These are phyloP conservation scores for Paramecium primaurelia DNA, from an alignment of 73 alveolate genomes.

Conservation along the genomic window DNA sequence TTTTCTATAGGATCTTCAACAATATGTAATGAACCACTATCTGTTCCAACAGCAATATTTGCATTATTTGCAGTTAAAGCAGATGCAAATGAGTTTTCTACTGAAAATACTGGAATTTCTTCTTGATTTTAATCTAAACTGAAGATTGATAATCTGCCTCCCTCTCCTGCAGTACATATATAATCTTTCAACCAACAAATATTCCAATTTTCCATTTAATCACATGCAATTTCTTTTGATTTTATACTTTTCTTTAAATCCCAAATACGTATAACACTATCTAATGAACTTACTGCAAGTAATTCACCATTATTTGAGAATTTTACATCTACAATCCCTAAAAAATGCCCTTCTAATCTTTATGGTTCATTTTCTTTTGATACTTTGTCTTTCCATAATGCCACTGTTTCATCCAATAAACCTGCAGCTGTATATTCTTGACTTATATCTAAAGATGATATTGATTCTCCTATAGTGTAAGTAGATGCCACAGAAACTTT, in stretches of 20 bases:
- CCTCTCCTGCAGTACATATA: slow-evolving; percentile 59
- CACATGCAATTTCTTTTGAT: slow-evolving; percentile 37
- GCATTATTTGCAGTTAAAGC: slow-evolving; percentile 40
- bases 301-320: slow-evolving; percentile 21
- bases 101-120: slow-evolving; percentile 18
- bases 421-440: slow-evolving; percentile 59
- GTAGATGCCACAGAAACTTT: slow-evolving; percentile 23
- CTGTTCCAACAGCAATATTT: slow-evolving; percentile 47
- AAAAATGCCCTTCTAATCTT: slow-evolving; percentile 45
- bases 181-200: slow-evolving; percentile 42
- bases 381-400: slow-evolving; percentile 31
- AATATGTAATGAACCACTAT: slow-evolving; percentile 47
- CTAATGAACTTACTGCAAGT: slow-evolving; percentile 61
- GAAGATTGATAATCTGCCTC: slow-evolving; percentile 52
- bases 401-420: slow-evolving; percentile 55
- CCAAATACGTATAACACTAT: slow-evolving; percentile 57
- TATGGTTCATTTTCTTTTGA: slow-evolving; percentile 9
- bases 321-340: slow-evolving; percentile 57
- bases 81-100: slow-evolving; percentile 47
- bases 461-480: slow-evolving; percentile 46
- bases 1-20: slow-evolving; percentile 36
- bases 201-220: slow-evolving; percentile 62
- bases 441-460: slow-evolving; percentile 52
- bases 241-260: slow-evolving; percentile 42
- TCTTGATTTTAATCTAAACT: not conserved